Base-by-base conservation (phyloP, 129 eudicot genomes). In the Gnaphalium uliginosum region DNA sequence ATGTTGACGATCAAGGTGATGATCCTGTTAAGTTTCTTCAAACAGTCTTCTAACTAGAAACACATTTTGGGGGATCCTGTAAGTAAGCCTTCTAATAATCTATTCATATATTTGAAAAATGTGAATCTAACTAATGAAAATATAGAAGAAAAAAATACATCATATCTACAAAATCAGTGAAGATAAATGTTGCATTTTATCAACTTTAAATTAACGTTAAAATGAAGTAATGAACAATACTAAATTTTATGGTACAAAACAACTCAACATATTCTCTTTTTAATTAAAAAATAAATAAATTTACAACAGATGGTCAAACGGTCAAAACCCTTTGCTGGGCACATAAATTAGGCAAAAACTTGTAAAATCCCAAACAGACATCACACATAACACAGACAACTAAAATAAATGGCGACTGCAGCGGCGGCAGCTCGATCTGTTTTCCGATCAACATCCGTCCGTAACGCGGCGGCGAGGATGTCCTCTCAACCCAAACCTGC, bases 371-470 rank as follows among this genome's bases (percentile, higher is more conserved):
- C 30, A 43, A 67, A 35, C 23, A 18, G 27, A 46, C 73, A 61
- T 4, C 68, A 26, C 68, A 26, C 58, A 54, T 14, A 19, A 53
- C 67, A 37, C 15, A 18, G n/a, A 67, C 62, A 2, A 25, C 27
- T 60, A 25, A 9, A 4, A 62, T 26, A 50, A 60, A 81, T 81
- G 84, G 84, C 80, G 76, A 68, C 72, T 62, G 84, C 84, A 68
- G 81, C 84, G 5, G 76, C 72, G 19, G 81, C 81, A 81, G 84
- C 84, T 75, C 76, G 84, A 81, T 75, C 84, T 51, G 51, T 50
- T 76, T 75, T 81, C 81, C 84, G 84, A 69, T 75, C 84, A 81
- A 50, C 77, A 54, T 22, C 81, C 72, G 51, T 35, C 54, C 81
- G 84, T 69, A 68, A 61, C 66, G 72, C 73, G 68, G 81, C 84